Percentiles rank a stretch among this genome's conserved stretches.
Evolutionary conservation across 768 basidiomycete genomes (phyloP).

Genomic region (Agrocybe praecox): DNA sequence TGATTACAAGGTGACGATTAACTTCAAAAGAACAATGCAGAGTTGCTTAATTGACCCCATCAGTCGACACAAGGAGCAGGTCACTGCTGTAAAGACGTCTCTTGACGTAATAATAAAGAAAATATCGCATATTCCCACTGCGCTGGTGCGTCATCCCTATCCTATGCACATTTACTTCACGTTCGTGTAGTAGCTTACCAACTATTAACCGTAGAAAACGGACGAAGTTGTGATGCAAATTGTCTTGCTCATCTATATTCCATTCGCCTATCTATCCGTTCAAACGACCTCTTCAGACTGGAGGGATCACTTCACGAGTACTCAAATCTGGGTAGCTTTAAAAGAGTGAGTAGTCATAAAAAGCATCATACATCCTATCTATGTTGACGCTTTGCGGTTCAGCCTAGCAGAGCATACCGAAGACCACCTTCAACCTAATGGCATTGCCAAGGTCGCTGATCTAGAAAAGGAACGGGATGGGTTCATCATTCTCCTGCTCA

Average conservation of each 20-base stretch:
- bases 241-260: slow-evolving; percentile 15
- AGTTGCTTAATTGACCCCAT: neutral
- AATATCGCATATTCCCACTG: neutral
- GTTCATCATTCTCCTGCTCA: slow-evolving; percentile 11
- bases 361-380: neutral
- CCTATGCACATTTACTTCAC: too few species aligned
- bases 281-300: neutral
- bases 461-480: slow-evolving; percentile 8
- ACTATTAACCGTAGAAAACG: neutral
- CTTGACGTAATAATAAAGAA: neutral
- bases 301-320: slow-evolving; percentile 13
- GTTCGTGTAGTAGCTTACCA: too few species aligned
- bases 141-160: neutral
- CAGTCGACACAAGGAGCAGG: neutral
- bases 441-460: neutral
- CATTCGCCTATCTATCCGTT: slow-evolving; percentile 12
- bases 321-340: slow-evolving; percentile 13
- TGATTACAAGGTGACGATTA: neutral
- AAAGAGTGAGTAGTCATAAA: neutral
- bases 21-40: neutral
- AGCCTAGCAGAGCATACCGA: slow-evolving; percentile 2
- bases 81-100: neutral
- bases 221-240: slow-evolving; percentile 6
- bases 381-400: neutral
- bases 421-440: neutral